A percentile compares a stretch with the other conserved stretches of the same genome.
These are phyloP conservation scores for Cryphonectria radicalis DNA, from an alignment of 2,329 filamentous ascomycete species.

Conservation along the genomic window DNA sequence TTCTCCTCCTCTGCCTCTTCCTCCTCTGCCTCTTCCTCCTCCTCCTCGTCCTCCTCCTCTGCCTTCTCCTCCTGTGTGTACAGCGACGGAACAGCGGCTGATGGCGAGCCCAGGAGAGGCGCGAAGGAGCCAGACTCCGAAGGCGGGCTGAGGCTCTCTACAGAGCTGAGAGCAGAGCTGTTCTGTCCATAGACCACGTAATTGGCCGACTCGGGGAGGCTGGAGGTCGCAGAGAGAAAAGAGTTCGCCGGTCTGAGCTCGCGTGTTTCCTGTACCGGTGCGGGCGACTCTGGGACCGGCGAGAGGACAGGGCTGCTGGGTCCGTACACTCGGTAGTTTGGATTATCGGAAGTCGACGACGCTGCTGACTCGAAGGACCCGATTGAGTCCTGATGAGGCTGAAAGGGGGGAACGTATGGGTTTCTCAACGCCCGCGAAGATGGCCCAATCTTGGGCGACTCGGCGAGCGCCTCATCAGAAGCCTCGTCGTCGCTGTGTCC, in stretches of 20 bases:
- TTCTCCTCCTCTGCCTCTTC: neutral
- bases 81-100: neutral
- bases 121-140: constrained; percentile 25
- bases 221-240: constrained; percentile 43
- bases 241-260: constrained; percentile 35
- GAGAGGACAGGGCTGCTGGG: constrained; percentile 42
- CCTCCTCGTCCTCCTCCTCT: constrained; percentile 3
- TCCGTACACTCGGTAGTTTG: constrained; percentile 54
- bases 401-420: constrained; percentile 21
- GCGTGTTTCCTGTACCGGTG: constrained; percentile 16
- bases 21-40: neutral
- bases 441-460: constrained; percentile 1
- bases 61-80: constrained; percentile 18
- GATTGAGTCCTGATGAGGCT: constrained; percentile 25
- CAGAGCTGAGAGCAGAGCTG: constrained; percentile 44
- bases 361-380: constrained; percentile 32
- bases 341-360: constrained; percentile 50
- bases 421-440: constrained; percentile 19
- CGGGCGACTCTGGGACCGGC: constrained; percentile 25
- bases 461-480: constrained; percentile 22
- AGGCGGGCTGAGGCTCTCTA: constrained; percentile 42
- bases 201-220: constrained; percentile 50
- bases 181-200: constrained; percentile 51
- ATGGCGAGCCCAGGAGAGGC: constrained; percentile 18
- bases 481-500: constrained; percentile 43